These are phyloP conservation scores for Metschnikowia anglica DNA, from an alignment of 805 yeast genomes.

Conservation along the genomic window DNA sequence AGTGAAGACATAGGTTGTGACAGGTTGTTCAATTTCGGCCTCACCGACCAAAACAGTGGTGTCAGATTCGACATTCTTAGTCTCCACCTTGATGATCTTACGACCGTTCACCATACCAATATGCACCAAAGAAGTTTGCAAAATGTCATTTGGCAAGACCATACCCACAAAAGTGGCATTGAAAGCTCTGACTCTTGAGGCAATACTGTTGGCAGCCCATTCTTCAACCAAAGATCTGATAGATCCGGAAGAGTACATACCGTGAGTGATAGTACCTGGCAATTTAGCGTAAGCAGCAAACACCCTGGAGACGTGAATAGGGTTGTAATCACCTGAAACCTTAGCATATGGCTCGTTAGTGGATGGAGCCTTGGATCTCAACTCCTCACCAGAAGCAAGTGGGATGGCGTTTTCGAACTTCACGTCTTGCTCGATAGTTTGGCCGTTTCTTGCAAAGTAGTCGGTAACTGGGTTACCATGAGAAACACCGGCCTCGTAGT, in stretches of 20 bases:
- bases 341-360: slow-evolving; percentile 95
- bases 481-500: slow-evolving; percentile 86
- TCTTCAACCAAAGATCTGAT: slow-evolving; percentile 94
- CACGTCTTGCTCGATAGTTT: slow-evolving; percentile 90
- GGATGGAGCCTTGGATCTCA: slow-evolving; percentile 81
- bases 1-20: slow-evolving; percentile 93
- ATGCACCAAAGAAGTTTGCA: slow-evolving; percentile 87
- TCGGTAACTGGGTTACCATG: slow-evolving; percentile 98
- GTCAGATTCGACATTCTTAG: slow-evolving; percentile 78
- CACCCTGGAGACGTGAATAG: slow-evolving; percentile 94
- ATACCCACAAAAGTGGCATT: slow-evolving; percentile 88
- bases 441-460: slow-evolving; percentile 87
- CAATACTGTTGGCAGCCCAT: slow-evolving; percentile 97
- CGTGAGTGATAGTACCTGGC: slow-evolving; percentile 98
- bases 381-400: slow-evolving; percentile 62
- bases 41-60: slow-evolving; percentile 82
- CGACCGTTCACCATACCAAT: slow-evolving; percentile 99
- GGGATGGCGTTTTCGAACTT: slow-evolving; percentile 89
- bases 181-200: slow-evolving; percentile 93
- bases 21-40: slow-evolving; percentile 99
- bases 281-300: slow-evolving; percentile 90
- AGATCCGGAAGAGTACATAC: slow-evolving; percentile 97
- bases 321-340: slow-evolving; percentile 98
- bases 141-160: slow-evolving; percentile 94
- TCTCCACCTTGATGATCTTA: slow-evolving; percentile 90